A percentile compares a stretch with the other conserved stretches of the same genome.
Conservation (phyloP, 2,329 filamentous ascomycete genomes). For the Monosporascus sp. region DNA sequence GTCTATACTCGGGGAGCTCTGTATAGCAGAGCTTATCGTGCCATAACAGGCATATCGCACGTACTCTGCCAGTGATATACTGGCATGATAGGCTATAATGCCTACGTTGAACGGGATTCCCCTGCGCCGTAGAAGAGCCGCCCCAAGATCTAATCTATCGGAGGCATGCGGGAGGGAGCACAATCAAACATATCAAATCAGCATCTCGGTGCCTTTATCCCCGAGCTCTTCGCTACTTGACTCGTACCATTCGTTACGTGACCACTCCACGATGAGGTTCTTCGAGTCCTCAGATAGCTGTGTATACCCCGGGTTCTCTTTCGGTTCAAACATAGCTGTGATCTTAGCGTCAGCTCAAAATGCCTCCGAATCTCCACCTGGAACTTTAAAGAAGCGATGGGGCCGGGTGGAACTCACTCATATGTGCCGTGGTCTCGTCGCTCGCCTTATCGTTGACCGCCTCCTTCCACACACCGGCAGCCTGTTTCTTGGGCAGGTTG, state of each 20-base stretch:
- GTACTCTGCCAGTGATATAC: too few species aligned
- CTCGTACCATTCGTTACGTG: slow-evolving; percentile 61
- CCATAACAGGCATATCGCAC: too few species aligned
- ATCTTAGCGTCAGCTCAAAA: slow-evolving; percentile 16
- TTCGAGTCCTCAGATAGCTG: slow-evolving; percentile 61
- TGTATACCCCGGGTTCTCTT: slow-evolving; percentile 67
- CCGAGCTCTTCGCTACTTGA: slow-evolving; percentile 33
- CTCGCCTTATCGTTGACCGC: slow-evolving; percentile 72
- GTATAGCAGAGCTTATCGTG: too few species aligned
- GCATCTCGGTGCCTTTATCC: slow-evolving; percentile 13
- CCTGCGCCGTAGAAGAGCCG: too few species aligned
- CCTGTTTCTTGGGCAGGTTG: slow-evolving; percentile 60
- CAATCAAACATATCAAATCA: neutral
- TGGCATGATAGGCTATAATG: neutral
- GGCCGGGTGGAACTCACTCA: slow-evolving; percentile 42
- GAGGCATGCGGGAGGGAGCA: neutral
- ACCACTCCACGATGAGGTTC: slow-evolving; percentile 60
- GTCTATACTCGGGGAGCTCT: too few species aligned
- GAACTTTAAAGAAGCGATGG: slow-evolving; percentile 61
- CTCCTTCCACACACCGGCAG: slow-evolving; percentile 56
- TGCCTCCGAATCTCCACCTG: slow-evolving; percentile 68
- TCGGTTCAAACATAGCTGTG: slow-evolving; percentile 65
- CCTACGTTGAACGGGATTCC: neutral
- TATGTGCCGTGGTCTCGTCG: slow-evolving; percentile 80
- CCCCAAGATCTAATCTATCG: too few species aligned